Conservation (phyloP, 1,284 basidiomycete genomes). For the Anthracocystis walkeri region DNA sequence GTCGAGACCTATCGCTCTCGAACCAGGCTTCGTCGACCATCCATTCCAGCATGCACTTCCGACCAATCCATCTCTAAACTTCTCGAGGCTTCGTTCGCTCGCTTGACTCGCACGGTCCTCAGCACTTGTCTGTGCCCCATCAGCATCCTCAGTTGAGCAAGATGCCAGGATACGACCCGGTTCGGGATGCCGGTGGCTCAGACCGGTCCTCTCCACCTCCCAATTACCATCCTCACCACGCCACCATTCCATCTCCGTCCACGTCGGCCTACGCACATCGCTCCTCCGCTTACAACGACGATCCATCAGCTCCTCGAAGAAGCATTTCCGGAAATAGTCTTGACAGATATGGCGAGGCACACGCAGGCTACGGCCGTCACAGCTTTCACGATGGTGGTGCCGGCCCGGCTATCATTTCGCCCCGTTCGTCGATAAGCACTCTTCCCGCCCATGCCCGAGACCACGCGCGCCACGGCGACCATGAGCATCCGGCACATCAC, state of each 20-base stretch:
- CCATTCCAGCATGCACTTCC: constrained; percentile 15
- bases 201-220: constrained; percentile 35
- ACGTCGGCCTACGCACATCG: constrained; percentile 15
- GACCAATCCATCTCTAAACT: neutral
- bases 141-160: neutral
- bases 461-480: constrained; percentile 11
- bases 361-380: constrained; percentile 11
- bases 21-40: neutral
- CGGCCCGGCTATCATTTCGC: constrained; percentile 13
- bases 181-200: constrained; percentile 38
- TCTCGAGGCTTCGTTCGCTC: neutral
- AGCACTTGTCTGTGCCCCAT: too few relatives aligned
- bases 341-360: constrained; percentile 14
- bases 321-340: constrained; percentile 23
- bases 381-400: constrained; percentile 10
- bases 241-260: constrained; percentile 23
- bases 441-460: constrained; percentile 14
- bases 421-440: constrained; percentile 15
- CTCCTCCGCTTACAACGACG: constrained; percentile 9
- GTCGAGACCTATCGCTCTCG: neutral
- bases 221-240: constrained; percentile 11
- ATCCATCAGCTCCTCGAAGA: neutral
- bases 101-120: neutral
- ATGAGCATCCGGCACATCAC: constrained; percentile 21
- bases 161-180: constrained; percentile 37